Evolutionary conservation across 805 yeast genomes (phyloP).

Genomic region (Candida ascalaphidarum): DNA sequence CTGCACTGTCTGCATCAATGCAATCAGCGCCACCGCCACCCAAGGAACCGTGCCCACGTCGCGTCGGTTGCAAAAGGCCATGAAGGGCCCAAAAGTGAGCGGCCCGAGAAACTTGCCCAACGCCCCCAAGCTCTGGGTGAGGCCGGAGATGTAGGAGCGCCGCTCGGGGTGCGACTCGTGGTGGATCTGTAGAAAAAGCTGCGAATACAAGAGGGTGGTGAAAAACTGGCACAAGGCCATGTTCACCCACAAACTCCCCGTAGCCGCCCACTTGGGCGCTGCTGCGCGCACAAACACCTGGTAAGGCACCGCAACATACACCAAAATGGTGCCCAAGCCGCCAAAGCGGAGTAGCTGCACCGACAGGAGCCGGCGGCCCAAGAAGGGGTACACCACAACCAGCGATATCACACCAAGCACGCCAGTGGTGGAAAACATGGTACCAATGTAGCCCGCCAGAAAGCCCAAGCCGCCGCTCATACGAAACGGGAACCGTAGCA

Average conservation of each 20-base stretch:
- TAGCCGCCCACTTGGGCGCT: too few relatives aligned
- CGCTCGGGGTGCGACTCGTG: slow-evolving; percentile 45
- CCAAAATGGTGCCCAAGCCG: slow-evolving; percentile 32
- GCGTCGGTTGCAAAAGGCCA: too few relatives aligned
- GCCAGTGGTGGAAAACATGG: slow-evolving; percentile 45
- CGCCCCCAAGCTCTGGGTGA: slow-evolving; percentile 44
- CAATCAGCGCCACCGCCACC: too few relatives aligned
- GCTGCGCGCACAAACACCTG: slow-evolving; percentile 34
- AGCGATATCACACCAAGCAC: slow-evolving; percentile 42
- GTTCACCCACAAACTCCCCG: too few relatives aligned
- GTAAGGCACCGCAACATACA: slow-evolving; percentile 40
- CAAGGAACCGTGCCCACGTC: too few relatives aligned
- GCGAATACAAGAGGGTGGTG: slow-evolving; percentile 28
- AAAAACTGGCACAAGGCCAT: slow-evolving; percentile 15
- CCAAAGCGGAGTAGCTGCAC: slow-evolving; percentile 34
- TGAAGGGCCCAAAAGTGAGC: slow-evolving; percentile 41
- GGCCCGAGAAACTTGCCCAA: slow-evolving; percentile 54
- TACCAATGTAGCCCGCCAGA: slow-evolving; percentile 39
- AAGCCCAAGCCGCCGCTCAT: slow-evolving; percentile 47
- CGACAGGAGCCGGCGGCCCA: slow-evolving; percentile 41
- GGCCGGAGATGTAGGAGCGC: slow-evolving; percentile 53
- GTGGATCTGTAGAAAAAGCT: slow-evolving; percentile 44
- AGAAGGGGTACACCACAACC: slow-evolving; percentile 40
- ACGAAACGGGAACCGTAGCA: slow-evolving; percentile 38
- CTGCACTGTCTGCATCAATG: too few relatives aligned